A percentile compares a stretch with the other conserved stretches of the same genome.
These are phyloP conservation scores for Colletotrichum godetiae DNA, from an alignment of 2,329 filamentous ascomycete genomes.

Conservation along the genomic window DNA sequence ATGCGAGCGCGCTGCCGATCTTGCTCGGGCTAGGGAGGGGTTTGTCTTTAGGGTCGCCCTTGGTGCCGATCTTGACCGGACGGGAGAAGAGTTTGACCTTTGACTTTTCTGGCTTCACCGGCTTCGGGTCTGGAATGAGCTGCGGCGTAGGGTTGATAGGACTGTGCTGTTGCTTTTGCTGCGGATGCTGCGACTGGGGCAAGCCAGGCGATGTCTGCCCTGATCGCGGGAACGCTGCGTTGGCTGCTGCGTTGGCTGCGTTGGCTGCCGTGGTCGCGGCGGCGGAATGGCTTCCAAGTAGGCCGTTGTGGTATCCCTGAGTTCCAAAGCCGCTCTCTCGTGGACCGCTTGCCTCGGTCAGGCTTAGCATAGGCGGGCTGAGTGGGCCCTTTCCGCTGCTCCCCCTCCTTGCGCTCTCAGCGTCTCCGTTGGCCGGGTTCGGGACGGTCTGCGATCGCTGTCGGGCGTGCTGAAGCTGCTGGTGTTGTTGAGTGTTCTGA, in stretches of 20 bases:
- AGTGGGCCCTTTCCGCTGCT: slow-evolving; percentile 62
- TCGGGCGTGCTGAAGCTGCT: slow-evolving; percentile 65
- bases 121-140: slow-evolving; percentile 63
- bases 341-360: slow-evolving; percentile 74
- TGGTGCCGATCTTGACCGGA: slow-evolving; percentile 79
- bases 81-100: slow-evolving; percentile 87
- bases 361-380: slow-evolving; percentile 71
- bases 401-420: slow-evolving; percentile 49
- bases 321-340: slow-evolving; percentile 65
- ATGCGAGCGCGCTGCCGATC: slow-evolving; percentile 74
- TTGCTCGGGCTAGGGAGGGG: slow-evolving; percentile 79
- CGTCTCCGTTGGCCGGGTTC: slow-evolving; percentile 48
- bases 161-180: slow-evolving; percentile 45
- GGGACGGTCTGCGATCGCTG: slow-evolving; percentile 82
- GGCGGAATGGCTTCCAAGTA: slow-evolving; percentile 68
- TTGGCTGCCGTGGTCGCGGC: slow-evolving; percentile 75
- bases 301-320: slow-evolving; percentile 69
- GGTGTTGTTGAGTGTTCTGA: slow-evolving; percentile 53
- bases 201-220: slow-evolving; percentile 61
- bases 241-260: slow-evolving; percentile 78
- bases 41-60: slow-evolving; percentile 74
- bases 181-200: slow-evolving; percentile 46
- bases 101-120: slow-evolving; percentile 72
- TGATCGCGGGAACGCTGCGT: slow-evolving; percentile 77
- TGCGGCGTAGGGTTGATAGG: slow-evolving; percentile 50